Percentiles rank a stretch among this genome's conserved stretches.
These are phyloP conservation scores for Diaporthe capsici DNA, from an alignment of 2,329 filamentous ascomycete species.

Conservation along the genomic window DNA sequence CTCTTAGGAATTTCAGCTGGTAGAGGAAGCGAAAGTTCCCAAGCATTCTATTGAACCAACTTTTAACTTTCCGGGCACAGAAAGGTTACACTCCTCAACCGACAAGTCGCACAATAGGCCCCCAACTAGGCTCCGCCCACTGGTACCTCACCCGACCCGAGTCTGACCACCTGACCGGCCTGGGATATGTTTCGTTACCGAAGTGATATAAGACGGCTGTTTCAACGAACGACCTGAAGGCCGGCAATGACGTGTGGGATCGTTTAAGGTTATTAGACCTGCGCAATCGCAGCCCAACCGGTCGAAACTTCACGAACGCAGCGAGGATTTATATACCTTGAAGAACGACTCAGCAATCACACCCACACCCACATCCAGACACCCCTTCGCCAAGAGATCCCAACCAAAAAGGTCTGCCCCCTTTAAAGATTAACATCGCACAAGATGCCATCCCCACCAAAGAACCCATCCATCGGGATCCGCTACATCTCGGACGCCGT, in stretches of 20 bases:
- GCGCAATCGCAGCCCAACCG: not conserved
- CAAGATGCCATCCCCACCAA: slow-evolving; percentile 16
- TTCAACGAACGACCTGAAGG: slow-evolving; percentile 1
- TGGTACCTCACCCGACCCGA: not conserved
- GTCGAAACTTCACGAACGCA: not conserved
- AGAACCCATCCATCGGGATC: slow-evolving; percentile 25
- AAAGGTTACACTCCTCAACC: not conserved
- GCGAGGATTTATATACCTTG: not conserved
- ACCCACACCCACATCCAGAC: too few relatives aligned
- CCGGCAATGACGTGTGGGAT: not conserved
- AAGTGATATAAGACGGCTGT: not conserved
- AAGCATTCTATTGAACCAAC: not conserved
- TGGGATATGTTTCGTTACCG: slow-evolving; percentile 13
- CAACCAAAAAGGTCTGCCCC: not conserved
- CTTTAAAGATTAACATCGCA: not conserved
- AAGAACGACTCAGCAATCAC: not conserved
- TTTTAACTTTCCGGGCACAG: not conserved
- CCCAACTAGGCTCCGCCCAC: not conserved
- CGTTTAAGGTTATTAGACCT: slow-evolving; percentile 16
- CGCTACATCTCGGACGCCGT: slow-evolving; percentile 40
- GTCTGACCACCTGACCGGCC: not conserved
- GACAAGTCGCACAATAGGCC: not conserved
- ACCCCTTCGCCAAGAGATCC: not conserved
- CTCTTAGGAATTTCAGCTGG: not conserved
- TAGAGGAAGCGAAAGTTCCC: not conserved